Conservation (phyloP, 2,329 filamentous ascomycete species). For the Pseudogymnoascus sp. region DNA sequence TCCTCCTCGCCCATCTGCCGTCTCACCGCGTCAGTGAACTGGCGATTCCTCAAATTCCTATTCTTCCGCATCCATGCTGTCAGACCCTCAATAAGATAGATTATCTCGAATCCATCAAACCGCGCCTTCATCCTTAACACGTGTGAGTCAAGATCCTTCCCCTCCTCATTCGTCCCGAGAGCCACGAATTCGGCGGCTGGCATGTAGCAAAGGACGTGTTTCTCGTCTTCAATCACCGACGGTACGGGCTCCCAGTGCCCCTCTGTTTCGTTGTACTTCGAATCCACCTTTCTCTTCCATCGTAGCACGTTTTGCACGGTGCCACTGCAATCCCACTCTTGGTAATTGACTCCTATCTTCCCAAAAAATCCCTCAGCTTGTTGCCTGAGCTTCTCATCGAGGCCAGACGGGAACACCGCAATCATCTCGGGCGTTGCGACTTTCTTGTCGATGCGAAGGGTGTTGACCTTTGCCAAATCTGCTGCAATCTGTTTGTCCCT, state of each 20-base stretch:
- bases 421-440: conserved; percentile 70
- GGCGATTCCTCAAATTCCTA: conserved; percentile 55
- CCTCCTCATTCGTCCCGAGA: conserved; percentile 40
- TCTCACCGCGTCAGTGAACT: conserved; percentile 58
- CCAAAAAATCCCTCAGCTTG: conserved; percentile 43
- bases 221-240: conserved; percentile 35
- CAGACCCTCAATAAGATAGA: conserved; percentile 68
- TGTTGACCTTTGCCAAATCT: conserved; percentile 66
- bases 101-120: conserved; percentile 45
- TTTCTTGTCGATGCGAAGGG: conserved; percentile 64
- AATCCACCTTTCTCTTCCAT: conserved; percentile 44
- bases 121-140: conserved; percentile 44
- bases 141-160: conserved; percentile 48
- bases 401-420: conserved; percentile 52
- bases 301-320: conserved; percentile 40
- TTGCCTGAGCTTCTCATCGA: conserved; percentile 38
- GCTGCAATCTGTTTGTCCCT: conserved; percentile 55
- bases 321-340: conserved; percentile 33
- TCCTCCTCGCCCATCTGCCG: conserved; percentile 33
- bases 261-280: conserved; percentile 37
- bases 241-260: conserved; percentile 42
- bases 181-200: conserved; percentile 57
- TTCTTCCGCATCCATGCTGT: conserved; percentile 60
- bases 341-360: conserved; percentile 40
- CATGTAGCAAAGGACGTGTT: conserved; percentile 48